Base-by-base conservation (phyloP, 2,329 filamentous ascomycete genomes). In the Aspergillus sclerotialis region DNA sequence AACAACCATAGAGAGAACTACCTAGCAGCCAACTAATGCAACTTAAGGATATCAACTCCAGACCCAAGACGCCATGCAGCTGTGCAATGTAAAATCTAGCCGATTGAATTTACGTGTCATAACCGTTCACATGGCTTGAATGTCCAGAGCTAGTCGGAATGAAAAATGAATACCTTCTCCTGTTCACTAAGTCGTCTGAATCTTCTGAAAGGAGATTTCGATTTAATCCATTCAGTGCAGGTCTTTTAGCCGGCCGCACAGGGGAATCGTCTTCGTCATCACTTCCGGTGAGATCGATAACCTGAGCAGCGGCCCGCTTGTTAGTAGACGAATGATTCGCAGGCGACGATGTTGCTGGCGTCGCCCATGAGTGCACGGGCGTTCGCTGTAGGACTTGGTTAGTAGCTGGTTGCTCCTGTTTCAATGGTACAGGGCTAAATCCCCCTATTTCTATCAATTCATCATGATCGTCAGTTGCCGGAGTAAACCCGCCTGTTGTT, bases 221-320 rank as follows among this genome's bases (percentile, higher is more conserved):
- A 30, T 48, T 43, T 10, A 43, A 27, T 12, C 47, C 34, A 39
- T 40, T 44, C 19, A 56, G 35, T 30, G 47, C 50, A 14, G 46
- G 55, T 21, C 60, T 51, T 43, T 65, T 62, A n/a, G 52, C 28
- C 30, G 58, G 48, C 18, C 53, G 50, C 15, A 44, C 39, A n/a
- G 67, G 56, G 7, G 61, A 61, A 25, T 68, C 65, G 11, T 66
- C 64, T 35, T 68, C 64, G 35, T 72, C 70, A 30, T 70, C 70
- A 45, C 69, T 74, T 10, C 64, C 60, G 4, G 71, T 75, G 26
- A 76, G 55, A 44, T 76, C 72, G 40, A 75, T 74, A n/a, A 75
- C 62, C 40, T 64, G 59, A 12, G 65, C 54, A 18, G 63, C 62
- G 10, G 68, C 52, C 36, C 71, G 57, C 46, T 75, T 76, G 28